Conservation (phyloP, 2,329 filamentous ascomycete species). For the Echinosphaeria canescens region DNA sequence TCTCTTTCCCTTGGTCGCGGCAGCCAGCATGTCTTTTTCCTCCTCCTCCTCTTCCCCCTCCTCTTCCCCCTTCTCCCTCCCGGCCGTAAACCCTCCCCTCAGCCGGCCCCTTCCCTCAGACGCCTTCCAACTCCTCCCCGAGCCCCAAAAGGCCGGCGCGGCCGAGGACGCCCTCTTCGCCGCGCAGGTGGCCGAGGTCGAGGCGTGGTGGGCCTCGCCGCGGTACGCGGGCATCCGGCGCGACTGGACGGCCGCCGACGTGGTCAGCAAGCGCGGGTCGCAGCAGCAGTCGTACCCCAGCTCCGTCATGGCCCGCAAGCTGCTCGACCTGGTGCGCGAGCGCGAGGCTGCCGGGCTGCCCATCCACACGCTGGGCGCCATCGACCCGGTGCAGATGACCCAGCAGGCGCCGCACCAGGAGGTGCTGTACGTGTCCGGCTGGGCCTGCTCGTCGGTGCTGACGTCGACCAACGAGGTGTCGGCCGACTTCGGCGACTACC, state of each 20-base stretch:
- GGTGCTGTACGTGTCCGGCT: slow-evolving; percentile 87
- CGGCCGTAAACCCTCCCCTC: slow-evolving; percentile 35
- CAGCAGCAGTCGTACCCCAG: slow-evolving; percentile 78
- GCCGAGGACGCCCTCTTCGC: slow-evolving; percentile 76
- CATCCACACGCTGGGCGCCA: slow-evolving; percentile 93
- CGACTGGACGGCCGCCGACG: slow-evolving; percentile 75
- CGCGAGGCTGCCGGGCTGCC: slow-evolving; percentile 60
- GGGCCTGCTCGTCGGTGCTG: slow-evolving; percentile 87
- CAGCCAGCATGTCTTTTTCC: slow-evolving; percentile 31
- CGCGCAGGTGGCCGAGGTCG: slow-evolving; percentile 64
- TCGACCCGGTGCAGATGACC: slow-evolving; percentile 98
- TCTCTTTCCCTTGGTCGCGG: slow-evolving; percentile 13
- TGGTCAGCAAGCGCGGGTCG: slow-evolving; percentile 82
- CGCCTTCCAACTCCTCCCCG: slow-evolving; percentile 68
- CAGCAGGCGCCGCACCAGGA: slow-evolving; percentile 94
- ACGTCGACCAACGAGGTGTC: slow-evolving; percentile 95
- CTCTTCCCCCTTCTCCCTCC: slow-evolving; percentile 12
- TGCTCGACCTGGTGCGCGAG: slow-evolving; percentile 76
- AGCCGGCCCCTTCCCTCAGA: slow-evolving; percentile 44
- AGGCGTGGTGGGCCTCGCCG: slow-evolving; percentile 75
- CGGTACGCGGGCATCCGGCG: slow-evolving; percentile 79
- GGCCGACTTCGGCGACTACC: slow-evolving; percentile 95
- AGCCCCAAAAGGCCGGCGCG: slow-evolving; percentile 52
- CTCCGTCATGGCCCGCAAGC: slow-evolving; percentile 83
- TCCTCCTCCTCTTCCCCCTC: too few species aligned